Evolutionary conservation across 2,329 filamentous ascomycete genomes (phyloP).

Genomic region (Cladorrhinum sp.): DNA sequence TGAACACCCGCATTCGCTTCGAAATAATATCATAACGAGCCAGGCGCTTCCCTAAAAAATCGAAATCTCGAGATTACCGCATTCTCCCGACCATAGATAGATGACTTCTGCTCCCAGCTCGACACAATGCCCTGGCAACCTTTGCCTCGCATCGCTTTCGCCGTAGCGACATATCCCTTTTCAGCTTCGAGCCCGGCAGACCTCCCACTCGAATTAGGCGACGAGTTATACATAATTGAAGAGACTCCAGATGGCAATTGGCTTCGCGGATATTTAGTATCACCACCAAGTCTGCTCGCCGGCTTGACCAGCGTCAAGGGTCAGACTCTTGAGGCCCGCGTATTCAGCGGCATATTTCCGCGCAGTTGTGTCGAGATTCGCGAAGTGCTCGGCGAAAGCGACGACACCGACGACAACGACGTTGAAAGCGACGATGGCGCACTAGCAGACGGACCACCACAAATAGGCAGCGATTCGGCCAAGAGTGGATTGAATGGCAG

Average conservation of each 20-base stretch:
- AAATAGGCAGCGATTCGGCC: constrained; percentile 47
- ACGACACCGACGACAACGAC: constrained; percentile 48
- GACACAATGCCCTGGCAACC: constrained; percentile 89
- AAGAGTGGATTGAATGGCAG: constrained; percentile 48
- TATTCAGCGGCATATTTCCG: constrained; percentile 98
- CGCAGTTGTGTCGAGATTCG: constrained; percentile 91
- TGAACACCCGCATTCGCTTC: neutral
- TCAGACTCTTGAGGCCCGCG: constrained; percentile 88
- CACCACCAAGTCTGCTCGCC: constrained; percentile 86
- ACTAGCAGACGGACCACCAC: constrained; percentile 30
- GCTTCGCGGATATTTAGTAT: constrained; percentile 93
- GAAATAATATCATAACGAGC: neutral
- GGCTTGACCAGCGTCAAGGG: constrained; percentile 88
- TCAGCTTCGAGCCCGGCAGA: constrained; percentile 81
- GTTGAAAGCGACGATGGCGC: constrained; percentile 39
- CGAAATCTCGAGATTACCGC: neutral
- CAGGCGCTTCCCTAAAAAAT: neutral
- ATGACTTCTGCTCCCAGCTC: constrained; percentile 24
- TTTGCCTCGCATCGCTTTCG: constrained; percentile 94
- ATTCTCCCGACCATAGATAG: constrained; percentile 11
- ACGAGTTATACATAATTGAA: constrained; percentile 98
- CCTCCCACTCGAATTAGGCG: constrained; percentile 92
- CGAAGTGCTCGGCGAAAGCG: constrained; percentile 78
- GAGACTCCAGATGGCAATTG: constrained; percentile 89
- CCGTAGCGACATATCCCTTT: constrained; percentile 93